Evolutionary conservation across 129 eudicot species (phyloP).

Genomic region (Flaveria robusta): DNA sequence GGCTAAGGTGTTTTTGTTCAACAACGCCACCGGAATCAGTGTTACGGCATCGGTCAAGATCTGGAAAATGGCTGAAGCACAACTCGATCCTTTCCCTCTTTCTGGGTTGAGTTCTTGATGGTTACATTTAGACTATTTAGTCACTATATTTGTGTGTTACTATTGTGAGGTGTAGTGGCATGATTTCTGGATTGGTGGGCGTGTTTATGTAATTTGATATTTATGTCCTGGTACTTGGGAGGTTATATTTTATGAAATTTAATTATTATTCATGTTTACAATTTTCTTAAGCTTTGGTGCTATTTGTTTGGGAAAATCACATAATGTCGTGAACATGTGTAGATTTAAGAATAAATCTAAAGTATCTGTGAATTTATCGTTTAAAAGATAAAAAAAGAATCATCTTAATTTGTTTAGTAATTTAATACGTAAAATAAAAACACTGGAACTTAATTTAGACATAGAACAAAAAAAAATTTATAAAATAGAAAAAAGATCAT

Average conservation of each 20-base stretch:
- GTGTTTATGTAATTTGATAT: neutral
- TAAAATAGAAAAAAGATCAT: no score
- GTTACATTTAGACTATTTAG: neutral
- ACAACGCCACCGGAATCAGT: constrained; percentile 74
- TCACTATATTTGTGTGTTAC: constrained; percentile 1
- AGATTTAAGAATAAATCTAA: no score
- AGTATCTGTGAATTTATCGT: no score
- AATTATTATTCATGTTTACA: neutral
- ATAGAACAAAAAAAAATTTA: no score
- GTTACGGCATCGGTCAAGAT: constrained; percentile 70
- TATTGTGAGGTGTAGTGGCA: constrained; percentile 13
- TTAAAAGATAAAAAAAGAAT: no score
- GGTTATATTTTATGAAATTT: neutral
- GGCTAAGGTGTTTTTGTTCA: constrained; percentile 69
- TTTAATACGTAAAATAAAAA: no score
- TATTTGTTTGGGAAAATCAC: no score
- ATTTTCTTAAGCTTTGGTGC: neutral
- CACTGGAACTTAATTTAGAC: no score
- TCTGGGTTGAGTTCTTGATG: constrained; percentile 21
- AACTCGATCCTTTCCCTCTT: constrained; percentile 51
- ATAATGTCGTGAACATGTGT: no score
- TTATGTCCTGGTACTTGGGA: neutral
- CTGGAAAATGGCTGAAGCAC: constrained; percentile 68
- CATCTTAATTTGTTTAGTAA: no score
- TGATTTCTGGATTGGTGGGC: neutral